phyloP scores from a whole-genome alignment of 306 rosid species.

The Hylodesmum podocarpum region DNA sequence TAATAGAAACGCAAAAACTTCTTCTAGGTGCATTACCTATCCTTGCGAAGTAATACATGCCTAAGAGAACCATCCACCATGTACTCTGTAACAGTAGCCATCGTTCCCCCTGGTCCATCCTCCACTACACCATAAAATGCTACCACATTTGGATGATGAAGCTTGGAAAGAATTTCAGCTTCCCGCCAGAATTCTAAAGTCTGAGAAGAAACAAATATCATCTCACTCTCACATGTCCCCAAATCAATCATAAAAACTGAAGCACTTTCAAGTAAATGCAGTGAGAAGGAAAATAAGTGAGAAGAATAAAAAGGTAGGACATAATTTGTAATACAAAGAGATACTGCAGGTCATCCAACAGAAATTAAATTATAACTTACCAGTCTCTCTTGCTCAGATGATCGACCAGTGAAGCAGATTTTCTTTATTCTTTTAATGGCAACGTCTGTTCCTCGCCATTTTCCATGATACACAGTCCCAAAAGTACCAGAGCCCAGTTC shows the following conservation, averaged over 20 bases:
- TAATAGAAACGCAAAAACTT: constrained; percentile 12
- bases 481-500: constrained; percentile 87
- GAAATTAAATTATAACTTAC: constrained; percentile 36
- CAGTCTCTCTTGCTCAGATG: constrained; percentile 77
- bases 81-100: constrained; percentile 85
- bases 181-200: constrained; percentile 85
- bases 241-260: background rate
- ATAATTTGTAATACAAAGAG: background rate
- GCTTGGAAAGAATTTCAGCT: constrained; percentile 77
- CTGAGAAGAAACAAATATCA: constrained; percentile 44
- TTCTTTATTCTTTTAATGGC: constrained; percentile 81
- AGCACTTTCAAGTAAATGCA: background rate
- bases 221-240: constrained; percentile 7
- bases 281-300: background rate
- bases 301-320: background rate
- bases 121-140: constrained; percentile 61
- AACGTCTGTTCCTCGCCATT: constrained; percentile 88
- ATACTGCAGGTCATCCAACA: background rate
- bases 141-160: constrained; percentile 94
- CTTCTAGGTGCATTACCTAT: constrained; percentile 51
- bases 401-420: constrained; percentile 72
- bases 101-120: constrained; percentile 83
- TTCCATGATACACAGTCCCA: constrained; percentile 88
- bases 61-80: constrained; percentile 93
- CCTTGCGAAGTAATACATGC: constrained; percentile 73